A percentile compares a stretch with the other conserved stretches of the same genome.
Conservation (phyloP, 805 yeast genomes). For the Saccharomycopsis sp. region DNA sequence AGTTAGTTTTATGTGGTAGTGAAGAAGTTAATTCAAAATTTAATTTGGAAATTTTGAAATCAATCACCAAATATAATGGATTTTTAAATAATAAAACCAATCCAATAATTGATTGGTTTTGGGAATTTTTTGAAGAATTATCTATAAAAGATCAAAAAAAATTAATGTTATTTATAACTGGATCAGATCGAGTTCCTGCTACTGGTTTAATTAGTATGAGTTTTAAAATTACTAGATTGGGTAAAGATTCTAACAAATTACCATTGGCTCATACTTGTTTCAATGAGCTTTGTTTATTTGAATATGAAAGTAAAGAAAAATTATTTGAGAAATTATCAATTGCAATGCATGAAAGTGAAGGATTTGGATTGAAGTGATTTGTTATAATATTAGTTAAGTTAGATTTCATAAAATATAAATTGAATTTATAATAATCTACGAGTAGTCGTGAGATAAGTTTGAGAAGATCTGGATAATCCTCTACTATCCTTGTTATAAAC, state of each 20-base stretch:
- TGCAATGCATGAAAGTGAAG: conserved; percentile 74
- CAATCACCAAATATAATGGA: conserved; percentile 67
- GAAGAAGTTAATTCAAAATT: conserved; percentile 35
- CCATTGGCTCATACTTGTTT: conserved; percentile 94
- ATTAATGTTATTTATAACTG: conserved; percentile 71
- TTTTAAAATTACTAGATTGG: conserved; percentile 56
- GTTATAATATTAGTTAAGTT: too few relatives aligned
- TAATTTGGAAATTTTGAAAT: conserved; percentile 55
- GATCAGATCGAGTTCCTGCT: conserved; percentile 87
- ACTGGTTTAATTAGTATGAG: conserved; percentile 74
- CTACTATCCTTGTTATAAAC: too few relatives aligned
- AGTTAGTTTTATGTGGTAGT: conserved; percentile 67
- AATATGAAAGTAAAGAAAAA: conserved; percentile 46
- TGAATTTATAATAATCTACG: too few relatives aligned
- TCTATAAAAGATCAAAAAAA: conserved; percentile 42
- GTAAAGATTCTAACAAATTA: conserved; percentile 36
- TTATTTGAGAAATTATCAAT: conserved; percentile 45
- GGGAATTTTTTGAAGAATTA: conserved; percentile 59
- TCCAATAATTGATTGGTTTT: conserved; percentile 62
- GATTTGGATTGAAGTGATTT: conserved; percentile 66
- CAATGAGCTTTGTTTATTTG: conserved; percentile 73
- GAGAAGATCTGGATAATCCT: too few relatives aligned
- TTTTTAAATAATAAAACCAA: conserved; percentile 38
- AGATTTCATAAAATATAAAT: too few relatives aligned
- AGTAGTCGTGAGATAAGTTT: too few relatives aligned